These are phyloP conservation scores for Termitomyces sp. DNA, from an alignment of 768 basidiomycete species.

Conservation along the genomic window DNA sequence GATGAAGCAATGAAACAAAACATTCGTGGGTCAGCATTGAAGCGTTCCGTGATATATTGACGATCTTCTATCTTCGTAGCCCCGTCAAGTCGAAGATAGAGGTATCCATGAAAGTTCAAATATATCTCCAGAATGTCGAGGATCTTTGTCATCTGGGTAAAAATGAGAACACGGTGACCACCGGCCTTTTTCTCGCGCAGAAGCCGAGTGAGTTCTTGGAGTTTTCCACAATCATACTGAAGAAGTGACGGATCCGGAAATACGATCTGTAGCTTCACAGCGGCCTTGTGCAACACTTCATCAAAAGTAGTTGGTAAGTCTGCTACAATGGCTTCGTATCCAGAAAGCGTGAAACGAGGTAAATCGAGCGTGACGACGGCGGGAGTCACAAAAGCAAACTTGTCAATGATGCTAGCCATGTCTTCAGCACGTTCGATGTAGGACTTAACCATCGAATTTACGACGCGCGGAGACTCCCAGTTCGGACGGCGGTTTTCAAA, in stretches of 20 bases:
- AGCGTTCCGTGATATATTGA: constrained; percentile 85
- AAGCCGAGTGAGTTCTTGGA: constrained; percentile 78
- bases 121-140: constrained; percentile 94
- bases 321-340: constrained; percentile 24
- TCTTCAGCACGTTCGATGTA: constrained; percentile 55
- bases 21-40: constrained; percentile 72
- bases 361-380: constrained; percentile 74
- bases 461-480: constrained; percentile 37
- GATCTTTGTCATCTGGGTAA: constrained; percentile 95
- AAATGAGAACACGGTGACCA: constrained; percentile 89
- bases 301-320: constrained; percentile 54
- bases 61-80: constrained; percentile 94
- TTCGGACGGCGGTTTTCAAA: constrained; percentile 34
- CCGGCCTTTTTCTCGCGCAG: constrained; percentile 82
- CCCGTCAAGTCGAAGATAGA: constrained; percentile 92
- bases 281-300: constrained; percentile 60
- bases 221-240: constrained; percentile 95
- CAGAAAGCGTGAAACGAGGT: constrained; percentile 56
- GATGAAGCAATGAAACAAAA: constrained; percentile 91
- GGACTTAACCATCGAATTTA: constrained; percentile 59
- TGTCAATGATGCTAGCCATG: constrained; percentile 51
- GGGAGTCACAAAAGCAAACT: constrained; percentile 81
- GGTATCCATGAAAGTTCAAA: constrained; percentile 87
- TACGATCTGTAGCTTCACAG: constrained; percentile 86
- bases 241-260: constrained; percentile 88